These are phyloP conservation scores for Quercus engelmannii DNA, from an alignment of 306 rosid genomes.

Conservation along the genomic window DNA sequence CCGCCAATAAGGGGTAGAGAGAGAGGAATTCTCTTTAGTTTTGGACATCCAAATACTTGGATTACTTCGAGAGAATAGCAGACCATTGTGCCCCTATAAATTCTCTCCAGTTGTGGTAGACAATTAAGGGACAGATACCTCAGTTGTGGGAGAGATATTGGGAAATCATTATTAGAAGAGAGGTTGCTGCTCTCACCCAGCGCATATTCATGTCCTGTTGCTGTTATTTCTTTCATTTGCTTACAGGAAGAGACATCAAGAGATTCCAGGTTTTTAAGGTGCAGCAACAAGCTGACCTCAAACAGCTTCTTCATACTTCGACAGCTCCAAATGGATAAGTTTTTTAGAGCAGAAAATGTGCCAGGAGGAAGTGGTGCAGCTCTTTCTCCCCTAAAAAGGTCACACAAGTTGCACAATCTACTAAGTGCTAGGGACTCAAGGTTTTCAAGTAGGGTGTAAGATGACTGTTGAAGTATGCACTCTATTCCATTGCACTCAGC, in stretches of 20 bases:
- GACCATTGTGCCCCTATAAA: neutral
- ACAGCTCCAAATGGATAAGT: neutral
- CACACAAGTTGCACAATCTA: neutral
- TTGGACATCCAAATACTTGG: neutral
- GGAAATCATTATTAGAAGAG: neutral
- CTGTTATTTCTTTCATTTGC: neutral
- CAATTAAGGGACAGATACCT: fast-evolving
- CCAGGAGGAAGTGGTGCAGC: neutral
- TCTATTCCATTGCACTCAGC: neutral
- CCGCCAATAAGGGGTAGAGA: neutral
- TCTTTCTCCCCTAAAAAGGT: neutral
- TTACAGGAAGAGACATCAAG: fast-evolving
- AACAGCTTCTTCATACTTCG: neutral
- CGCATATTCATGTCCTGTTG: neutral
- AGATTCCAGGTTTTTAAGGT: neutral
- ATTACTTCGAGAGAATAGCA: neutral
- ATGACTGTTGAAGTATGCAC: neutral
- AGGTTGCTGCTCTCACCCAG: neutral
- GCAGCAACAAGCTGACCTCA: neutral
- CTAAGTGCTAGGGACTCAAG: neutral
- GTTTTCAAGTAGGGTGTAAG: neutral
- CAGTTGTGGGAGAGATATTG: neutral
- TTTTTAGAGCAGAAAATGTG: neutral
- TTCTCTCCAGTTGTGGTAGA: neutral
- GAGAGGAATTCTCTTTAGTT: neutral